Evolutionary conservation across 768 basidiomycete species (phyloP), one percentile per base, ranked within the genome.

Genomic region (Sporobolomyces phaffii): DNA sequence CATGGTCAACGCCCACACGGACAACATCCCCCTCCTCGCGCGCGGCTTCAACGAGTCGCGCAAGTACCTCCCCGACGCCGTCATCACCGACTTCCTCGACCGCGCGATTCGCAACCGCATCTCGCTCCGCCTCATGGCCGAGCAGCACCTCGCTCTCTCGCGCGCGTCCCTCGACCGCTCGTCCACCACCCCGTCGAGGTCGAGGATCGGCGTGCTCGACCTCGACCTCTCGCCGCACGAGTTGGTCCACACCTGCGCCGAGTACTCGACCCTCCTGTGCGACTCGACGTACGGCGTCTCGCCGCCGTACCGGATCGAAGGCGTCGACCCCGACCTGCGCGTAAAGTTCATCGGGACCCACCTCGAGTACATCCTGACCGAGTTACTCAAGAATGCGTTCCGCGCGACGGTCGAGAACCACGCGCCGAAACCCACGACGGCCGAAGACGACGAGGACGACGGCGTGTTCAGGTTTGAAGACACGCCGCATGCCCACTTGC

Each of bases 21-120:
- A 92, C 77, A 91, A 93, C 76, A 89, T 93, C 54, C 90, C 90
- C 1, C 87, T 87, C 18, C 84, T 93, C 83, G 90, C 91, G 5
- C 91, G 90, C 78, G 91, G 91, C 53, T 92, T 93, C 75, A 89
- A 90, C 73, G 91, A 93, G 79, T 89, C 86, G 68, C 81, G 85
- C 48, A 83, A 84, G 56, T 93, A 93, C 77, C 87, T 93, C 82
- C 85, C 89, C 11, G 83, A 88, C 9, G 81, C 81, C n/a, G 85
- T 88, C 73, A 87, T 90, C 72, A 86, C 83, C 78, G 81, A 81
- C 62, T 93, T 93, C 75, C 80, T 93, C 29, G 88, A 93, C 75
- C 84, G 85, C 47, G 86, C 89, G 44, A 91, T 93, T 72, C 85
- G 86, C 31, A 91, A 85, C 74, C 87, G 91, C 61, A 90, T 92